Base-by-base conservation (phyloP, 257 asterid species). In the Ehretia macrophylla region DNA sequence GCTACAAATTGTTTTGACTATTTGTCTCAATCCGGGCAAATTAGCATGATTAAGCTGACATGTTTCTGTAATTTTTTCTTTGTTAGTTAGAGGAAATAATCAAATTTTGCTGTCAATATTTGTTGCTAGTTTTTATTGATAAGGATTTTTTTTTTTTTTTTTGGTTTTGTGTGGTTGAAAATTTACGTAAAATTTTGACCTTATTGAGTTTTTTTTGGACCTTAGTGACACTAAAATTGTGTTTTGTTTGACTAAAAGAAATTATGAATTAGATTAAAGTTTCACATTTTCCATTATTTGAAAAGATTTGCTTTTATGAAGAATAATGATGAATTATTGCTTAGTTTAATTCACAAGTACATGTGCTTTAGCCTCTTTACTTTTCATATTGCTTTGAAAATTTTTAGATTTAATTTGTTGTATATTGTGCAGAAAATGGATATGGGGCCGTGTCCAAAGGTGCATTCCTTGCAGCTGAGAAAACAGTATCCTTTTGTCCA, bases 381-480 rank as follows among this genome's bases (percentile, higher is more conserved):
- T n/a, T n/a, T n/a, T n/a, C n/a, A 14, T 39, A 55, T 50, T 23
- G 55, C 21, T 47, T 17, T 27, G 19, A 51, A 8, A 54, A 64
- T 21, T 4, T 35, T n/a, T 58, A 49, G 23, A 72, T 48, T 48
- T 16, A 10, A 14, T 42, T 21, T 4, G 42, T n/a, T 55, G 10
- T 12, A 40, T 18, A 42, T 55, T 44, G 56, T 75, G 75, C 82
- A 90, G 97, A 90, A 90, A 84, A 90, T 90, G 94, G 97, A 90
- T 68, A 79, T 80, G 85, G 97, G 97, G 20, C 95, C 94, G 5
- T 90, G 97, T 80, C 94, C 95, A 0, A 90, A 90, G 84, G 86
- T 86, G 77, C 97, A 90, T 52, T 90, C 95, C 0, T 76, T 90
- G 89, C 97, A 73, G 77, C 90, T 90, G 68, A 82, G 97, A 60